Conservation (phyloP, 2,329 filamentous ascomycete genomes). For the Colletotrichum plurivorum region DNA sequence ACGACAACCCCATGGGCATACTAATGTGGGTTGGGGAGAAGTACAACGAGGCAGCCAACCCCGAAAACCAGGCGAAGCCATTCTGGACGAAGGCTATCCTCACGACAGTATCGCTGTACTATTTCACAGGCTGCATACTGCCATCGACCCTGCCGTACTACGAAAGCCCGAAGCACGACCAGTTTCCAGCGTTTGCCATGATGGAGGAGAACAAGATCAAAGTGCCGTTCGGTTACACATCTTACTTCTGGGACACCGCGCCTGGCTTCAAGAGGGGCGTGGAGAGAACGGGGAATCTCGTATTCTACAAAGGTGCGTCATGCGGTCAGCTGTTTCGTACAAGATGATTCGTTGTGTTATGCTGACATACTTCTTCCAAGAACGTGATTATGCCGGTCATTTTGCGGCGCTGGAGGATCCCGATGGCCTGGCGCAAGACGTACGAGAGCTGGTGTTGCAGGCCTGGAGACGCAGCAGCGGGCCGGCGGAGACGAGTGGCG, state of each 20-base stretch:
- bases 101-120: slow-evolving; percentile 44
- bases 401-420: slow-evolving; percentile 42
- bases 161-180: slow-evolving; percentile 39
- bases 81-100: slow-evolving; percentile 40
- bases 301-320: slow-evolving; percentile 40
- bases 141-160: slow-evolving; percentile 42
- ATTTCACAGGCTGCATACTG: slow-evolving; percentile 44
- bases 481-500: neutral
- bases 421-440: slow-evolving; percentile 18
- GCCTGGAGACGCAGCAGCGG: neutral
- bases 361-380: slow-evolving; percentile 13
- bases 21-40: slow-evolving; percentile 61
- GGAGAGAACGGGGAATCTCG: slow-evolving; percentile 40
- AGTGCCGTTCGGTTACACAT: slow-evolving; percentile 41
- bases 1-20: slow-evolving; percentile 59
- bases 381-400: slow-evolving; percentile 41
- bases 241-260: slow-evolving; percentile 39
- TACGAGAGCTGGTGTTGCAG: slow-evolving; percentile 22
- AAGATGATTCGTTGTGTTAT: neutral
- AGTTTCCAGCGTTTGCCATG: slow-evolving; percentile 36
- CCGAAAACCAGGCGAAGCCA: slow-evolving; percentile 38
- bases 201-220: slow-evolving; percentile 41
- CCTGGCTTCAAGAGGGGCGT: slow-evolving; percentile 37
- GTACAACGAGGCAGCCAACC: slow-evolving; percentile 41
- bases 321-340: neutral